Evolutionary conservation across 129 eudicot species (phyloP).

Genomic region (Gnaphalium uliginosum): DNA sequence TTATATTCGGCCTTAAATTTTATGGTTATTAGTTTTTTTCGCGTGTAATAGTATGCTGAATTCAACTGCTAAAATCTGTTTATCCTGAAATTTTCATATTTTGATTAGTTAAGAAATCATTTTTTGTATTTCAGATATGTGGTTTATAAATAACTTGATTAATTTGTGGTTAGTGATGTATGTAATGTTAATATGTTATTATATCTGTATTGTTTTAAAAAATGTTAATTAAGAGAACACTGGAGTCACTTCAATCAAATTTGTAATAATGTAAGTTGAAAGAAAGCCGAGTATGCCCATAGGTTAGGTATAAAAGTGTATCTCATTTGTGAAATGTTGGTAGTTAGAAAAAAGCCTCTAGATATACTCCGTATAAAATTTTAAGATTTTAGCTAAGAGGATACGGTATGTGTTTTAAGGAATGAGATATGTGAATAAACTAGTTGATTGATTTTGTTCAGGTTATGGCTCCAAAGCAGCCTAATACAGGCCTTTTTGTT

Average conservation of each 20-base stretch:
- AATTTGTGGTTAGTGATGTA: neutral
- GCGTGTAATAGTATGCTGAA: too few relatives aligned
- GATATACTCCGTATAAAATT: too few relatives aligned
- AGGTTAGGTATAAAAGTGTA: too few relatives aligned
- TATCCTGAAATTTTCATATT: too few relatives aligned
- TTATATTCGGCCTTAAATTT: neutral
- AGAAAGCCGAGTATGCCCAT: too few relatives aligned
- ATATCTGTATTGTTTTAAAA: too few relatives aligned
- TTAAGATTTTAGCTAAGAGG: neutral
- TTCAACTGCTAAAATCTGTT: neutral
- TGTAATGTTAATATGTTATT: neutral
- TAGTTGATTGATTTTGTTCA: neutral
- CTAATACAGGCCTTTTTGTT: constrained; percentile 62
- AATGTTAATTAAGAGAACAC: neutral
- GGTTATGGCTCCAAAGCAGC: constrained; percentile 80
- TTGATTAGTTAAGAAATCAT: neutral
- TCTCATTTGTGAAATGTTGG: too few relatives aligned
- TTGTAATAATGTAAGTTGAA: too few relatives aligned
- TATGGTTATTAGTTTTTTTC: neutral
- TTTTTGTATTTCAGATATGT: neutral
- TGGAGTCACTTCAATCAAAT: neutral
- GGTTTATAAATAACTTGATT: neutral
- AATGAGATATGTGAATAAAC: neutral
- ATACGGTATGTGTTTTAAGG: neutral
- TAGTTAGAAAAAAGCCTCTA: neutral